Evolutionary conservation across 2,329 filamentous ascomycete genomes (phyloP), one percentile per base, ranked within the genome.

Genomic region (Clarireedia hainanense): DNA sequence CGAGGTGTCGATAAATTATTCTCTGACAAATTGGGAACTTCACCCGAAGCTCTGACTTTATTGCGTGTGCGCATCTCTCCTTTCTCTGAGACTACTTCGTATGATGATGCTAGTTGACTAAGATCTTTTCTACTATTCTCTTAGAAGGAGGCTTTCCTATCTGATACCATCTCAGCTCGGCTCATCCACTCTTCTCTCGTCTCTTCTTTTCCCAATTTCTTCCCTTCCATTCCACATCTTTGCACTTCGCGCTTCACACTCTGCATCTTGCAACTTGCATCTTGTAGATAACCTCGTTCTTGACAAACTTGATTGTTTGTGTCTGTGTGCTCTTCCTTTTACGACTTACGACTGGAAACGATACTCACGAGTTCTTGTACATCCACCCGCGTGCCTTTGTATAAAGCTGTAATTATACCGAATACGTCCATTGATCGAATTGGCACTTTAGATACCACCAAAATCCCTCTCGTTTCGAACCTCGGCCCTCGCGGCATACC

Each of bases 311-410:
- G 40, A 20, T 43, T 17, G 17, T 20, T 23, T 30, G 43, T 47
- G 23, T 15, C 39, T 34, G 30, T 4, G 30, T 34, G 30, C 30
- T 42, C 15, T 15, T 46, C 30, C 42, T 47, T 50, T 60, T 47
- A 63, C 57, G 61, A 63, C 40, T 47, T 56, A 60, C 59, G 60
- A 56, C 56, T 57, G 48, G 43, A 55, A 45, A 63, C 58, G 61
- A 61, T 26, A 52, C 45, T 58, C 47, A 57, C 56, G 56, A 57
- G 17, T 46, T 52, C 53, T 50, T 60, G 51, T 63, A 61, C 53
- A 55, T 59, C 58, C 57, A 58, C 47, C 57, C 54, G 52, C 43
- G 60, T 61, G 57, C 58, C 50, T 62, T 23, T 64, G 60, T 63
- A 61, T 60, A 63, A 55, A 58, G 20, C 36, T 62, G 58, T 64